These are phyloP conservation scores for Eimeria maxima DNA, from an alignment of 169 alveolate genomes.

Conservation along the genomic window DNA sequence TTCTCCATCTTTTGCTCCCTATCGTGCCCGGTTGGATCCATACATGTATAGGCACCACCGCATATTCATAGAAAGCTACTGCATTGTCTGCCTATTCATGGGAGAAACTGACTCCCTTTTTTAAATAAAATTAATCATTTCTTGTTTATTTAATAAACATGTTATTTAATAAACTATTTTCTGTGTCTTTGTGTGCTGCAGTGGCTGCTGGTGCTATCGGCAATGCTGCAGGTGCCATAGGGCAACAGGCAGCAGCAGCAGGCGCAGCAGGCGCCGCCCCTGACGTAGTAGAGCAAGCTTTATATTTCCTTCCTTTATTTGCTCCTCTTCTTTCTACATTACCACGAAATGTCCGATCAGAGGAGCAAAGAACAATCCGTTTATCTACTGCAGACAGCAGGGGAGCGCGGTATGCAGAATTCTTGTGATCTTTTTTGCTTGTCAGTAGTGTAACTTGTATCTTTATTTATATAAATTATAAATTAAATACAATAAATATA, in stretches of 20 bases:
- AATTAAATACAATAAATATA: no score
- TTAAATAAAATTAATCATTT: no score
- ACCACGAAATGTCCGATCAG: background rate
- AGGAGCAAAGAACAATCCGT: background rate
- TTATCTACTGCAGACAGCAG: conserved; percentile 23
- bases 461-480: no score
- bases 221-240: background rate
- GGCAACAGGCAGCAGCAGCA: background rate
- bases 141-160: no score
- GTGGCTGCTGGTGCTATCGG: background rate
- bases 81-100: no score
- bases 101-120: no score
- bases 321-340: background rate
- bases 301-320: background rate
- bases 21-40: no score
- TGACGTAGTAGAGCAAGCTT: background rate
- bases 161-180: no score
- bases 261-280: background rate
- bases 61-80: no score
- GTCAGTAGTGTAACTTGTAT: no score
- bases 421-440: background rate
- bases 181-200: background rate
- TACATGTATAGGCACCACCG: no score
- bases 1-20: no score
- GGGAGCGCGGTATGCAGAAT: conserved; percentile 17